Evolutionary conservation across 75 land plant genomes (phyloP), one percentile per base, ranked within the genome.

Genomic region (Pseudotsuga menziesii): DNA sequence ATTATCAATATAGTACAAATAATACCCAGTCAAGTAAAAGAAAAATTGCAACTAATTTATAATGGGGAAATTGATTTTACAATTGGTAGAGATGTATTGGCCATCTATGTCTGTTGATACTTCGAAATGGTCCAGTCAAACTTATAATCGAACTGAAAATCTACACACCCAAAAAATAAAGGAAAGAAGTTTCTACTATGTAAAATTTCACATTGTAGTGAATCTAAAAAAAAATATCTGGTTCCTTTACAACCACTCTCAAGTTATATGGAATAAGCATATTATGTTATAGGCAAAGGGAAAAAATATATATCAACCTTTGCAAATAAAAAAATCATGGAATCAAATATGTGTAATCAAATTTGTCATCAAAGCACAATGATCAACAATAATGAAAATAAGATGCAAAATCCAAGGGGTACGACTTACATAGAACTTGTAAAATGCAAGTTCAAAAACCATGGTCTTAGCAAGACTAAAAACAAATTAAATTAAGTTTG

Each of bases 41-140:
- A 35, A 62, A 14, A 54, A 3, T 29, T 61, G 58, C 20, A 13
- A 78, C 16, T 62, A 54, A 74, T 29, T 69, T 4, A 26, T 54
- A 2, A 56, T 12, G 6, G 35, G 20, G 17, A 73, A 22, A 17
- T 23, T 27, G 4, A 25, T 60, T 87, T 81, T 78, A 96, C 96
- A 77, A 86, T 69, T 61, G 86, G 93, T 39, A 82, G 58, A 72
- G 97, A 89, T 77, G 85, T 88, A 74, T 84, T 76, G n/a, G 91
- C 81, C 64, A 86, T 88, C 80, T 96, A 94, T 52, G 97, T 87
- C 82, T 94, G 99, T 84, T 96, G 99, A 85, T 96, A 96, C 83
- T 96, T 96, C 84, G 94, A 80, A 67, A 96, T 94, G 54, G 99
- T 96, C 96, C 99, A 96, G 58, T 96, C 99, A 82, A 96, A 96